These are phyloP conservation scores for Hyaloscypha hepaticicola DNA, from an alignment of 495 filamentous ascomycete species.

Conservation along the genomic window DNA sequence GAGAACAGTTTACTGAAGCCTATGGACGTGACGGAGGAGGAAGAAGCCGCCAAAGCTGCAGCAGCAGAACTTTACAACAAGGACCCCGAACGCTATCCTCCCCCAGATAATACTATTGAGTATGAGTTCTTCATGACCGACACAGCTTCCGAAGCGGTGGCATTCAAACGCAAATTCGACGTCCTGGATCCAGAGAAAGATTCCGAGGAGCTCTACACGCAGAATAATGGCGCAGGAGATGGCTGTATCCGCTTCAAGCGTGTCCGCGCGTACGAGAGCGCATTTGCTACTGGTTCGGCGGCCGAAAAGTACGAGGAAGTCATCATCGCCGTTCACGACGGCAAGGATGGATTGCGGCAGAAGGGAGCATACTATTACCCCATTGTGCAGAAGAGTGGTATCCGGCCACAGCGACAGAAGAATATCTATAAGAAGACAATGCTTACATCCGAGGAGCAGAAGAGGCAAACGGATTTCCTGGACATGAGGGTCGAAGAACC, in stretches of 20 bases:
- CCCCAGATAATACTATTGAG: slow-evolving; percentile 62
- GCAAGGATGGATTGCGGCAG: slow-evolving; percentile 47
- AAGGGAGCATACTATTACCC: slow-evolving; percentile 90
- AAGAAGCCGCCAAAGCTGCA: slow-evolving; percentile 47
- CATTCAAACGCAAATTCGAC: slow-evolving; percentile 73
- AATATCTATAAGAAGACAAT: slow-evolving; percentile 42
- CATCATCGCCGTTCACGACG: slow-evolving; percentile 48
- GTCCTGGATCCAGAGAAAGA: slow-evolving; percentile 67
- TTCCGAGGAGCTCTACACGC: slow-evolving; percentile 64
- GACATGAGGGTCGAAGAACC: slow-evolving; percentile 29
- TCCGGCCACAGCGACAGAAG: slow-evolving; percentile 55
- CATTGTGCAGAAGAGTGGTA: slow-evolving; percentile 63
- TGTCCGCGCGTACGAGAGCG: slow-evolving; percentile 81
- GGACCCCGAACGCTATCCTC: slow-evolving; percentile 60
- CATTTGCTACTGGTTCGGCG: slow-evolving; percentile 63
- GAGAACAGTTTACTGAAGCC: slow-evolving; percentile 79
- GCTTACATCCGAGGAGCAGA: slow-evolving; percentile 10
- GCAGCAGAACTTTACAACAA: slow-evolving; percentile 60
- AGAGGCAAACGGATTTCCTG: slow-evolving; percentile 27
- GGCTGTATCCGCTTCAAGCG: slow-evolving; percentile 70
- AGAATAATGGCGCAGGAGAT: slow-evolving; percentile 43
- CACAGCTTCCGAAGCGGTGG: slow-evolving; percentile 51
- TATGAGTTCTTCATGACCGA: slow-evolving; percentile 80
- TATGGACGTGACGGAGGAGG: slow-evolving; percentile 47
- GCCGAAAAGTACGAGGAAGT: slow-evolving; percentile 61